Conservation (phyloP, 805 yeast species). For the Diddensiella transvaalensis region DNA sequence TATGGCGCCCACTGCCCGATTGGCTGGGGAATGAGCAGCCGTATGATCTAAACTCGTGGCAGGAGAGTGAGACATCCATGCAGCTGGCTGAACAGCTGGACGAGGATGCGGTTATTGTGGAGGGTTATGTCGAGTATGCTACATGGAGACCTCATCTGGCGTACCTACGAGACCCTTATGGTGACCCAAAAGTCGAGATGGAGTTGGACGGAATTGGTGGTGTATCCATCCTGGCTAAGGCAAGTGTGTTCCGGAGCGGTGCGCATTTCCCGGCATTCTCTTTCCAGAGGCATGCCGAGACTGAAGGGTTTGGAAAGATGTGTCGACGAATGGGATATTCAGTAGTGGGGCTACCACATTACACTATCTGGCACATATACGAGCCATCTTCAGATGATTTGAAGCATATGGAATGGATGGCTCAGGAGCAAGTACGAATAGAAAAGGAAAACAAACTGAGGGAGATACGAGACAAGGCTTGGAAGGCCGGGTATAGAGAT, state of each 20-base stretch:
- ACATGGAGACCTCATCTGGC: constrained; percentile 98
- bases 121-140: constrained; percentile 95
- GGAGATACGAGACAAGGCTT: constrained; percentile 40
- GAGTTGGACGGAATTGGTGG: constrained; percentile 97
- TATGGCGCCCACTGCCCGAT: constrained; percentile 95
- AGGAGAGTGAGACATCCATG: constrained; percentile 73
- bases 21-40: constrained; percentile 91
- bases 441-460: constrained; percentile 34
- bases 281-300: constrained; percentile 93
- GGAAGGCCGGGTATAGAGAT: constrained; percentile 76
- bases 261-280: constrained; percentile 96
- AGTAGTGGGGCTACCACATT: constrained; percentile 91
- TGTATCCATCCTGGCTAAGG: constrained; percentile 86
- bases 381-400: constrained; percentile 94
- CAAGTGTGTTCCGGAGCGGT: constrained; percentile 80
- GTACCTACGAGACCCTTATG: constrained; percentile 89
- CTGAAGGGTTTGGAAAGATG: constrained; percentile 94
- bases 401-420: constrained; percentile 56
- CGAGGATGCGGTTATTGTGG: constrained; percentile 95
- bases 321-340: constrained; percentile 81
- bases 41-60: constrained; percentile 95
- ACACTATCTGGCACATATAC: constrained; percentile 95
- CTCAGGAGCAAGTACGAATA: constrained; percentile 37
- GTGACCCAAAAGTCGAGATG: constrained; percentile 83
- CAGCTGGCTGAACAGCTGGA: constrained; percentile 50